Percentiles rank a stretch among this genome's conserved stretches.
Conservation (phyloP, 2,329 filamentous ascomycete species). For the Trichophyton schoenleinii region DNA sequence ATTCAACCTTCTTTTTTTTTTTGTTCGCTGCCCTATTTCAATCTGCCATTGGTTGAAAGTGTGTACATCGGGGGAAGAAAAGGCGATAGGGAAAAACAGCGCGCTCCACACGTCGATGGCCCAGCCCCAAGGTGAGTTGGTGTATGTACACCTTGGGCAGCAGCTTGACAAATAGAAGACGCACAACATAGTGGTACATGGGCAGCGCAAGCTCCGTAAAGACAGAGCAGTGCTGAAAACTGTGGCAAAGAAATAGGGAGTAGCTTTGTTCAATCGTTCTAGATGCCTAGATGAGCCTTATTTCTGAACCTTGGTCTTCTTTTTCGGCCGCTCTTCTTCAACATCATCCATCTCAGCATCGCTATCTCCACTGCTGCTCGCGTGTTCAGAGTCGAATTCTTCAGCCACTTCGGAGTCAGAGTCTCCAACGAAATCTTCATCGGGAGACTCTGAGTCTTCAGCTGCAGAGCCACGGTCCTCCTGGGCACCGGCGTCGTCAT, state of each 20-base stretch:
- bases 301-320: slow-evolving; percentile 44
- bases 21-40: not conserved
- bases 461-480: slow-evolving; percentile 82
- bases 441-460: slow-evolving; percentile 87
- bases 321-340: slow-evolving; percentile 48
- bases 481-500: slow-evolving; percentile 57
- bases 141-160: not conserved
- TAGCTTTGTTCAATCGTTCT: not conserved
- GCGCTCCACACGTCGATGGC: not conserved
- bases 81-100: not conserved
- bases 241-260: not conserved
- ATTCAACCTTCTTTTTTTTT: not conserved
- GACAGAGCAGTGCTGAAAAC: not conserved
- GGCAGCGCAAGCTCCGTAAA: not conserved
- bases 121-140: not conserved
- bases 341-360: slow-evolving; percentile 47
- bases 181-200: not conserved
- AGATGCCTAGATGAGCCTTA: not conserved
- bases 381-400: slow-evolving; percentile 84
- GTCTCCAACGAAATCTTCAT: slow-evolving; percentile 90
- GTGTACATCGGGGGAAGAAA: not conserved
- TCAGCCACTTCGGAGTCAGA: slow-evolving; percentile 93
- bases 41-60: not conserved
- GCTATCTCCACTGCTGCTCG: slow-evolving; percentile 63
- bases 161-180: not conserved